These are phyloP conservation scores for Boletus hoseneyae DNA, from an alignment of 1,284 basidiomycete genomes.

Conservation along the genomic window DNA sequence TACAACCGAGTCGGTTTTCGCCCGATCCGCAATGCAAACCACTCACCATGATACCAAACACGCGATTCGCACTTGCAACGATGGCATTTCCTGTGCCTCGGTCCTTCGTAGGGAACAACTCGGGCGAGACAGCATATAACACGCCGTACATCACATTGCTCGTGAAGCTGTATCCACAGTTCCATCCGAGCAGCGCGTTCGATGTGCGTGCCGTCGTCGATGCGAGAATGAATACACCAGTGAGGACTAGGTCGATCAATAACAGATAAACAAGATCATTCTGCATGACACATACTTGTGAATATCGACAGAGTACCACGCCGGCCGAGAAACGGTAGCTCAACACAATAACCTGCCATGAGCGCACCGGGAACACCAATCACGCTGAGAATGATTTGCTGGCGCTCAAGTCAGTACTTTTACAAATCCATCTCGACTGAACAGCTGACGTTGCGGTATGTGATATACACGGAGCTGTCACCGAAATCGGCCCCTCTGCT, in stretches of 20 bases:
- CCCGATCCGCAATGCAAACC: neutral
- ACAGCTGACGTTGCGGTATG: conserved; percentile 59
- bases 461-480: conserved; percentile 58
- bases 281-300: conserved; percentile 37
- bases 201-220: conserved; percentile 69
- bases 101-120: conserved; percentile 72
- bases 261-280: neutral
- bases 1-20: conserved; percentile 19
- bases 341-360: conserved; percentile 57
- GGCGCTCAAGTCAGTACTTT: conserved; percentile 3
- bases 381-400: conserved; percentile 67
- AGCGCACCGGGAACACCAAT: conserved; percentile 69
- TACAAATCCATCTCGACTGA: neutral
- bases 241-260: conserved; percentile 44
- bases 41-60: conserved; percentile 63
- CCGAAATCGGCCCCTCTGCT: conserved; percentile 62
- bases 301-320: conserved; percentile 62
- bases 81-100: conserved; percentile 64
- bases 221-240: conserved; percentile 68
- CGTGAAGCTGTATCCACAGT: conserved; percentile 60
- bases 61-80: conserved; percentile 51
- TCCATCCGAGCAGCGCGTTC: conserved; percentile 65
- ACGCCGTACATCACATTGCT: conserved; percentile 79
- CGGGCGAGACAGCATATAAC: conserved; percentile 66
- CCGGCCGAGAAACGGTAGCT: conserved; percentile 56